These are phyloP conservation scores for Microsporum canis DNA, from an alignment of 2,329 filamentous ascomycete genomes.

Conservation along the genomic window DNA sequence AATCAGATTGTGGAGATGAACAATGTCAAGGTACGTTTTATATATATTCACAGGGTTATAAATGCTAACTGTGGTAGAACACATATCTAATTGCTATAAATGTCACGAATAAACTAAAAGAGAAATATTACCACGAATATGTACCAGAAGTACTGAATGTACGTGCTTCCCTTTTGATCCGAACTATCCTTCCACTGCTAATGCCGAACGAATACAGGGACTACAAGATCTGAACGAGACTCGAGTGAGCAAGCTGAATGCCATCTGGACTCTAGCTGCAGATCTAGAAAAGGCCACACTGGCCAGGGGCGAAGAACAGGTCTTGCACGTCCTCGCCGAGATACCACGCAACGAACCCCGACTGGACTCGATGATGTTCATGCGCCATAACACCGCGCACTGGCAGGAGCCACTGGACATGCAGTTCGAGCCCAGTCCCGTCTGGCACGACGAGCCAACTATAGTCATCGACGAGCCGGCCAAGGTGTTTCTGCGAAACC, in stretches of 20 bases:
- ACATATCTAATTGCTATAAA: slow-evolving; percentile 95
- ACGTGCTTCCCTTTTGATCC: slow-evolving; percentile 20
- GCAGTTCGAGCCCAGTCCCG: slow-evolving; percentile 81
- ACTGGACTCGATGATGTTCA: slow-evolving; percentile 96
- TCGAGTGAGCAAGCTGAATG: slow-evolving; percentile 70
- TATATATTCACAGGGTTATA: background rate
- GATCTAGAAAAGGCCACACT: slow-evolving; percentile 71
- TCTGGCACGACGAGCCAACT: slow-evolving; percentile 86
- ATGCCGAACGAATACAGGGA: slow-evolving; percentile 30
- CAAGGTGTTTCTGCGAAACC: slow-evolving; percentile 82
- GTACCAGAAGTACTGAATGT: slow-evolving; percentile 88
- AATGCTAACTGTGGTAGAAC: slow-evolving; percentile 44
- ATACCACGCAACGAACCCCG: slow-evolving; percentile 79
- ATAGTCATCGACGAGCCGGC: slow-evolving; percentile 81
- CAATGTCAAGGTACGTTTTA: slow-evolving; percentile 58
- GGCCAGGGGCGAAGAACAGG: slow-evolving; percentile 57
- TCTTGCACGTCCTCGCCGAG: slow-evolving; percentile 64
- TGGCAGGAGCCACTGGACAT: slow-evolving; percentile 81
- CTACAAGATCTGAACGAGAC: slow-evolving; percentile 91
- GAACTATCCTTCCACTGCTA: background rate
- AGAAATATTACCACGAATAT: slow-evolving; percentile 95
- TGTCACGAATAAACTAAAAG: slow-evolving; percentile 94
- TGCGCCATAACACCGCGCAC: slow-evolving; percentile 71
- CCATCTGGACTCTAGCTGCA: slow-evolving; percentile 70
- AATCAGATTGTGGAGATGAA: slow-evolving; percentile 92